Evolutionary conservation across 495 filamentous ascomycete species (phyloP).

Genomic region (Pseudevernia furfuracea): DNA sequence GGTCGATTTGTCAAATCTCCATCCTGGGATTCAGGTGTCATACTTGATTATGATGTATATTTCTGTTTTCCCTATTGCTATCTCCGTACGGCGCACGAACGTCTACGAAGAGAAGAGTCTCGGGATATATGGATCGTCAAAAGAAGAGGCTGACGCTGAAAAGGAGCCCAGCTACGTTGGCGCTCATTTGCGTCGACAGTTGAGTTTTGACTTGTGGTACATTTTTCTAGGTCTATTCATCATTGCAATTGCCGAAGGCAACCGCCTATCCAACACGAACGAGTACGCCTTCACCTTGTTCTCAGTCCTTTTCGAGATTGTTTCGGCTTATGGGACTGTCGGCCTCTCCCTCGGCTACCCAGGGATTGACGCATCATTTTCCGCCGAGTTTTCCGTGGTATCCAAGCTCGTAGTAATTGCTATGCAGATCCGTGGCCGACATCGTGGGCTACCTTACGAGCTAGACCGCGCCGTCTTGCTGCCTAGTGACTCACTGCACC

Average conservation of each 20-base stretch:
- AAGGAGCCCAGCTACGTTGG: slow-evolving; percentile 72
- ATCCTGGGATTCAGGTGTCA: slow-evolving; percentile 88
- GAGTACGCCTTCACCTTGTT: slow-evolving; percentile 70
- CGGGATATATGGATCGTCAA: slow-evolving; percentile 56
- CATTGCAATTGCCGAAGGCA: slow-evolving; percentile 75
- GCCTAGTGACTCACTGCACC: slow-evolving; percentile 67
- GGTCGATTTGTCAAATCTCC: slow-evolving; percentile 65
- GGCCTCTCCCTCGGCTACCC: slow-evolving; percentile 82
- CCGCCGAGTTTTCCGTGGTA: slow-evolving; percentile 64
- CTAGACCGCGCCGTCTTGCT: slow-evolving; percentile 85
- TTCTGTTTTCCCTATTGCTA: slow-evolving; percentile 90
- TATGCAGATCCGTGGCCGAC: slow-evolving; percentile 87
- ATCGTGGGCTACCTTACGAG: slow-evolving; percentile 85
- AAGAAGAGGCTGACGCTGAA: slow-evolving; percentile 45
- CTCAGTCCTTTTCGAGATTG: slow-evolving; percentile 77
- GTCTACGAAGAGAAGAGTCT: slow-evolving; percentile 94
- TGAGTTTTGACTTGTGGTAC: slow-evolving; percentile 93
- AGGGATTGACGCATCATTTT: slow-evolving; percentile 66
- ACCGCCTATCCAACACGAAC: slow-evolving; percentile 46
- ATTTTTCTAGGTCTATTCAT: slow-evolving; percentile 85
- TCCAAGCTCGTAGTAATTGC: slow-evolving; percentile 90
- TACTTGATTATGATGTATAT: slow-evolving; percentile 99
- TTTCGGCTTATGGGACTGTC: slow-evolving; percentile 91
- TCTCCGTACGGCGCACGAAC: slow-evolving; percentile 86
- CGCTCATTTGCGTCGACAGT: slow-evolving; percentile 77